Evolutionary conservation across 2,329 filamentous ascomycete species (phyloP).

Genomic region (Talaromyces sp.): DNA sequence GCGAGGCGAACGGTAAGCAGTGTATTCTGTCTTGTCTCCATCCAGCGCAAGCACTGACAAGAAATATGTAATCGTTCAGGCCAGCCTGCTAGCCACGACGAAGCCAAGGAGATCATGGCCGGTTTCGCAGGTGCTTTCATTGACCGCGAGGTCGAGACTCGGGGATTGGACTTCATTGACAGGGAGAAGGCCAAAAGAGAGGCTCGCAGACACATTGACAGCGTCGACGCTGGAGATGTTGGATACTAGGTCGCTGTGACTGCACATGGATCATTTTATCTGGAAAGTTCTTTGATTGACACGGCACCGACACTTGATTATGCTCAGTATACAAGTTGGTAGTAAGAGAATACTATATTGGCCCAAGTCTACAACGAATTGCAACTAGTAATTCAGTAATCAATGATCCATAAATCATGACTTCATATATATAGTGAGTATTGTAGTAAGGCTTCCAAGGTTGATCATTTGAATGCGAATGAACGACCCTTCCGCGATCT

Average conservation of each 20-base stretch:
- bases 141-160: conserved; percentile 69
- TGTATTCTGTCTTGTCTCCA: not conserved
- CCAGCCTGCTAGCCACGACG: conserved; percentile 65
- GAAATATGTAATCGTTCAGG: conserved; percentile 42
- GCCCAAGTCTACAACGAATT: not conserved
- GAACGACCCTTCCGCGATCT: not conserved
- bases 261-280: not conserved
- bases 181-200: conserved; percentile 58
- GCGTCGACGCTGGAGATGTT: not conserved
- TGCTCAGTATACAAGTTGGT: not conserved
- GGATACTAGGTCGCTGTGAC: conserved; percentile 2
- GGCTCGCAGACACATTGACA: conserved; percentile 48
- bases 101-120: conserved; percentile 74
- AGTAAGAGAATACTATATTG: not conserved
- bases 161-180: conserved; percentile 60
- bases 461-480: not conserved
- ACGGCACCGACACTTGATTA: not conserved
- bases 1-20: conserved; percentile 60
- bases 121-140: conserved; percentile 74
- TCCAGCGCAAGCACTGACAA: not conserved
- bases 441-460: no score
- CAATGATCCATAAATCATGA: not conserved
- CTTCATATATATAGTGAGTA: not conserved
- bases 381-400: not conserved
- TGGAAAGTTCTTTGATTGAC: not conserved